Evolutionary conservation across 1,284 basidiomycete species (phyloP).

Genomic region (Naganishia albida): DNA sequence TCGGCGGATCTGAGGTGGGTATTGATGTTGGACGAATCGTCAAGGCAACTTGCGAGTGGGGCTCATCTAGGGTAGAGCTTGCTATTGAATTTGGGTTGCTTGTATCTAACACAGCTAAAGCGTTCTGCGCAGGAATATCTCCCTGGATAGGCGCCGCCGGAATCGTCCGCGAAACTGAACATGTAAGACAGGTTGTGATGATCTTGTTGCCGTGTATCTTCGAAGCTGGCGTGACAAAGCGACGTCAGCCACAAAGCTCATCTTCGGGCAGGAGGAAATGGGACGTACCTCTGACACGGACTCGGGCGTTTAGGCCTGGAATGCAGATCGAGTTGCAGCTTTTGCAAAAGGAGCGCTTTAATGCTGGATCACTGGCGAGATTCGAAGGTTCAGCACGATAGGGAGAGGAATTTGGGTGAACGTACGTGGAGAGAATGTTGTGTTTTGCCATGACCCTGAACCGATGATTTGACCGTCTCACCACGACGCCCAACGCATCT

Average conservation of each 20-base stretch:
- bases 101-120: no score
- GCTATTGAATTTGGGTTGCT: not conserved
- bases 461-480: constrained; percentile 19
- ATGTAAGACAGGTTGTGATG: constrained; percentile 22
- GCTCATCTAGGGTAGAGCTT: no score
- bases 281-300: constrained; percentile 32
- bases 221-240: constrained; percentile 10
- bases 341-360: constrained; percentile 36
- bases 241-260: not conserved
- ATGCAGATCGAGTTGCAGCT: constrained; percentile 32
- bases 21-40: no score
- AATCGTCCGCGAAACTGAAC: constrained; percentile 7
- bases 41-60: not conserved
- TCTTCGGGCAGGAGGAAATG: no score
- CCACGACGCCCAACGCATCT: constrained; percentile 19
- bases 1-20: not conserved
- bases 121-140: no score
- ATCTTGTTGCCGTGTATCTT: constrained; percentile 27
- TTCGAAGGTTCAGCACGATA: not conserved
- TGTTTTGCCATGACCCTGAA: constrained; percentile 33
- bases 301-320: constrained; percentile 33
- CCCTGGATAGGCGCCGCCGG: constrained; percentile 23
- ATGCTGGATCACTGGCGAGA: constrained; percentile 31
- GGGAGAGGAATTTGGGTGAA: not conserved
- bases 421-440: constrained; percentile 33